A percentile compares a stretch with the other conserved stretches of the same genome.
phyloP scores from a whole-genome alignment of 495 filamentous ascomycete species.

The Aspergillus incahuasiensis region DNA sequence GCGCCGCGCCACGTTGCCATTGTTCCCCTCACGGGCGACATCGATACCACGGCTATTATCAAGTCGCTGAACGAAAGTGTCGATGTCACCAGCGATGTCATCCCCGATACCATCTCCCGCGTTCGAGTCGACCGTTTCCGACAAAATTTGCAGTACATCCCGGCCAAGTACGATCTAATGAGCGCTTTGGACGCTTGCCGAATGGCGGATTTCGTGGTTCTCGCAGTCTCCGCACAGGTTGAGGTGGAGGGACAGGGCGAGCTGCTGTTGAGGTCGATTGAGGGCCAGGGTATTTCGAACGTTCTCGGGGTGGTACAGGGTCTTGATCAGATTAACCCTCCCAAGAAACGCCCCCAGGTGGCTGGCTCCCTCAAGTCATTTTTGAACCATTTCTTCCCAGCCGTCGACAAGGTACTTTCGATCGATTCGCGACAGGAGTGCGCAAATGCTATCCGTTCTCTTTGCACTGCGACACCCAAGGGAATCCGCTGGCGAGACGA shows the following conservation, averaged over 20 bases:
- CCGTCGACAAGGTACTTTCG: constrained; percentile 80
- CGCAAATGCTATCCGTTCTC: constrained; percentile 77
- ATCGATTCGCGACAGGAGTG: constrained; percentile 84
- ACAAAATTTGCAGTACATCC: constrained; percentile 82
- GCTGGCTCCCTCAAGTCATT: constrained; percentile 78
- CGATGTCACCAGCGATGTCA: constrained; percentile 67
- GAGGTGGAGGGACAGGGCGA: constrained; percentile 83
- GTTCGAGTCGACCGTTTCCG: constrained; percentile 84
- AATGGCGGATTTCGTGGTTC: constrained; percentile 81
- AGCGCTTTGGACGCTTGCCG: constrained; percentile 78
- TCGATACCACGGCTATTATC: constrained; percentile 63
- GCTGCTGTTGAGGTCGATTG: constrained; percentile 74
- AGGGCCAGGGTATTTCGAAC: constrained; percentile 90
- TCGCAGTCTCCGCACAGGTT: constrained; percentile 72
- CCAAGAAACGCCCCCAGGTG: constrained; percentile 71
- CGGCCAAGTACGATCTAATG: constrained; percentile 64
- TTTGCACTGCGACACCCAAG: constrained; percentile 87
- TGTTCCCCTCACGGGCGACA: constrained; percentile 71
- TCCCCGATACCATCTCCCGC: constrained; percentile 51
- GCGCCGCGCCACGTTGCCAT: constrained; percentile 91
- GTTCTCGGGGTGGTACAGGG: constrained; percentile 74
- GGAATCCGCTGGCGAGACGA: constrained; percentile 91
- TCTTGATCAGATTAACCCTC: constrained; percentile 68
- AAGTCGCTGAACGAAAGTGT: constrained; percentile 67
- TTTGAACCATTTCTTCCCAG: constrained; percentile 88